Evolutionary conservation across 2,329 filamentous ascomycete genomes (phyloP).

Genomic region (Epichloe festucae): DNA sequence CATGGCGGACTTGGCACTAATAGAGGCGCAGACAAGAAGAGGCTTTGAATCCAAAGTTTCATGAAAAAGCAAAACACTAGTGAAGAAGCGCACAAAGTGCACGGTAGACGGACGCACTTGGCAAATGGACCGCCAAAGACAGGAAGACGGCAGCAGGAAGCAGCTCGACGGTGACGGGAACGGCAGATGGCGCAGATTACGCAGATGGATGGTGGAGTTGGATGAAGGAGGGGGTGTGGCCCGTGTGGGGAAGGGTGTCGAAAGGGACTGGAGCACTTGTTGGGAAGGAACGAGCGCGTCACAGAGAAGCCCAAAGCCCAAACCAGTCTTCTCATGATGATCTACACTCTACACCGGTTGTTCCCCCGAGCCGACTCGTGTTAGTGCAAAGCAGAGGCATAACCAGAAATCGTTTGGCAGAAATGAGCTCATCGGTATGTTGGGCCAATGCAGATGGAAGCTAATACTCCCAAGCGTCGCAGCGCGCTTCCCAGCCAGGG

Average conservation of each 20-base stretch:
- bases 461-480: no score
- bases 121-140: background rate
- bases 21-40: constrained; percentile 1
- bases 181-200: constrained; percentile 1
- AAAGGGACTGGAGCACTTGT: background rate
- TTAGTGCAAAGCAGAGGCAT: background rate
- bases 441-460: no score
- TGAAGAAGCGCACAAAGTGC: background rate
- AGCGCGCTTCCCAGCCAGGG: no score
- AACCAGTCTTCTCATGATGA: background rate
- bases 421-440: no score
- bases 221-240: background rate
- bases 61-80: background rate
- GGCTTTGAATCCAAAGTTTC: background rate
- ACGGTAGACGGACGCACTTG: background rate
- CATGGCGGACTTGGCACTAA: constrained; percentile 18
- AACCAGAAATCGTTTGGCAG: background rate
- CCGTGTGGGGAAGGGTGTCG: background rate
- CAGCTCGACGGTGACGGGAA: constrained; percentile 1
- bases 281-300: constrained; percentile 1
- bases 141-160: background rate
- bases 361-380: no score
- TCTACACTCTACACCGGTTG: no score
- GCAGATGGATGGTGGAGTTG: background rate
- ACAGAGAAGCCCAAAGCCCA: background rate